A percentile compares a stretch with the other conserved stretches of the same genome.
Conservation (phyloP, 805 yeast genomes). For the Phaffomyces antillensis region DNA sequence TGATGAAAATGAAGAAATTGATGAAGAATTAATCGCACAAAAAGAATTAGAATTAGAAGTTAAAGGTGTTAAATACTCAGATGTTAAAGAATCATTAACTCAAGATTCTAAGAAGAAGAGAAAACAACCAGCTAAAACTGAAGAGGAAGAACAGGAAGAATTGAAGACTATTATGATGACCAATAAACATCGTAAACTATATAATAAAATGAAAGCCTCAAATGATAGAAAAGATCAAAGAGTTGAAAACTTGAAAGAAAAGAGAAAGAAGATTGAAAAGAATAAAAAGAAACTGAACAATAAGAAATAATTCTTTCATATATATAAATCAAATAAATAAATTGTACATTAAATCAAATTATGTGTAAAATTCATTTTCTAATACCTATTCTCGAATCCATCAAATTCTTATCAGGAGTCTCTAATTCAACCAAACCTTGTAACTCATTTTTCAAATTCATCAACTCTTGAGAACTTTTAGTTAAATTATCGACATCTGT, state of each 20-base stretch:
- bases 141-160: conserved; percentile 73
- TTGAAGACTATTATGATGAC: conserved; percentile 96
- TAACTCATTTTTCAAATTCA: conserved; percentile 56
- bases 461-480: conserved; percentile 56
- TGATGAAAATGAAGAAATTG: conserved; percentile 48
- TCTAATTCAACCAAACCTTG: conserved; percentile 60
- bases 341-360: conserved; percentile 1
- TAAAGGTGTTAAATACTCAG: conserved; percentile 74
- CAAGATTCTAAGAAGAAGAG: conserved; percentile 27
- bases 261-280: conserved; percentile 65
- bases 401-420: conserved; percentile 69
- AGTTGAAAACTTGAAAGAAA: conserved; percentile 58
- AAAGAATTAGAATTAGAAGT: conserved; percentile 89
- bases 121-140: conserved; percentile 32
- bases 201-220: conserved; percentile 92
- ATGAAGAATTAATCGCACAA: conserved; percentile 53
- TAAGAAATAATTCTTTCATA: conserved; percentile 1
- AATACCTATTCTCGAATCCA: conserved; percentile 65
- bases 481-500: conserved; percentile 71
- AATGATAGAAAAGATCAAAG: conserved; percentile 75
- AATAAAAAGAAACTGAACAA: conserved; percentile 22
- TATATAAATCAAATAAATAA: not conserved
- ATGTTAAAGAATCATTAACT: conserved; percentile 34
- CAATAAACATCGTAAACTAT: conserved; percentile 88
- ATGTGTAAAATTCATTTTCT: conserved; percentile 1